A percentile compares a stretch with the other conserved stretches of the same genome.
These are phyloP conservation scores for Entonaema liquescens DNA, from an alignment of 495 filamentous ascomycete species.

Conservation along the genomic window DNA sequence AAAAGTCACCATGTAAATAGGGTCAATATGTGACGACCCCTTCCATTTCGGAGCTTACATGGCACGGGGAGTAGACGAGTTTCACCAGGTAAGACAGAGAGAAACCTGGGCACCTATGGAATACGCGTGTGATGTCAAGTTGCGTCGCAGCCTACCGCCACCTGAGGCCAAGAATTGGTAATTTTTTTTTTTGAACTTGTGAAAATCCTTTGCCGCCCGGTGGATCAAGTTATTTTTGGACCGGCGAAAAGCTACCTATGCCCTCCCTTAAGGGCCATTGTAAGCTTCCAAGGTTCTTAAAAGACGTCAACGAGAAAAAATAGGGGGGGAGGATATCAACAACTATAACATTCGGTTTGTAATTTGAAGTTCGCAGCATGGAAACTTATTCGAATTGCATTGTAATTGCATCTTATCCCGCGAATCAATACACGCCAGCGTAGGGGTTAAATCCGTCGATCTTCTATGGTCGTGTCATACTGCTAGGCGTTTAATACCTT, in stretches of 20 bases:
- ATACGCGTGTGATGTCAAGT: constrained; percentile 35
- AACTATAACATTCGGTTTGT: neutral
- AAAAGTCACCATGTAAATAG: neutral
- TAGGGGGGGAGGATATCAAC: neutral
- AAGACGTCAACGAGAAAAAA: neutral
- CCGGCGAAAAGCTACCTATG: neutral
- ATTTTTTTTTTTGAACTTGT: neutral
- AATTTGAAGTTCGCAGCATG: neutral
- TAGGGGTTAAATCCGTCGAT: constrained; percentile 30
- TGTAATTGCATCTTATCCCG: constrained; percentile 20
- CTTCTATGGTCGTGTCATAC: constrained; percentile 40
- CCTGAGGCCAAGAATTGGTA: neutral
- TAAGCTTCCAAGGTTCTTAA: neutral
- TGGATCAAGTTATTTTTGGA: constrained; percentile 15
- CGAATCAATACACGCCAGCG: constrained; percentile 39
- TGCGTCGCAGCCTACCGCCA: constrained; percentile 12
- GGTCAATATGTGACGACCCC: neutral
- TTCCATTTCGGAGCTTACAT: neutral
- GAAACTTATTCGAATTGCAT: constrained; percentile 9
- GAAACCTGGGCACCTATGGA: neutral
- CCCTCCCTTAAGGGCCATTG: neutral
- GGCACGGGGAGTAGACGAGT: neutral
- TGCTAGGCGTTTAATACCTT: constrained; percentile 22
- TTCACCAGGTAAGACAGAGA: constrained; percentile 13
- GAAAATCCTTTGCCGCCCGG: constrained; percentile 2